These are phyloP conservation scores for Lepidopterella palustris DNA, from an alignment of 495 filamentous ascomycete genomes.

Conservation along the genomic window DNA sequence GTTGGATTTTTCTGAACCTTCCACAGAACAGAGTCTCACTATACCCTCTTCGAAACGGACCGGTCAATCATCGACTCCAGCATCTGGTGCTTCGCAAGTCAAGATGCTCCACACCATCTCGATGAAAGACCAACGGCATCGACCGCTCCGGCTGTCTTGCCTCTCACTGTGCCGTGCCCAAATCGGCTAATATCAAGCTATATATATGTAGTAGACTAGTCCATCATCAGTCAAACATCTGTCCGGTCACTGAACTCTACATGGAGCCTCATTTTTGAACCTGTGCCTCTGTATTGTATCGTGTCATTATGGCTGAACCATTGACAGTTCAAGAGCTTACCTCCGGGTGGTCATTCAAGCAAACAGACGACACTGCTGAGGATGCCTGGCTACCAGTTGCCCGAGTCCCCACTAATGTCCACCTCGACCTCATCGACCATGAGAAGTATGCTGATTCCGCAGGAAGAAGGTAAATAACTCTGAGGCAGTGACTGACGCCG, in stretches of 20 bases:
- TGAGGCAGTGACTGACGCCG: conserved; percentile 12
- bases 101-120: conserved; percentile 23
- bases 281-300: neutral
- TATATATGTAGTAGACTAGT: conserved; percentile 20
- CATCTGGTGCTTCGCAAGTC: conserved; percentile 11
- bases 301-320: conserved; percentile 19
- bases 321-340: conserved; percentile 29
- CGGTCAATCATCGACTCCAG: neutral
- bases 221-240: neutral
- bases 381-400: conserved; percentile 34
- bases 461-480: conserved; percentile 3
- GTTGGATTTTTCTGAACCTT: conserved; percentile 20
- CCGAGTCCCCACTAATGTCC: conserved; percentile 36
- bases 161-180: conserved; percentile 11
- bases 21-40: conserved; percentile 9
- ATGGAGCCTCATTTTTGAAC: neutral
- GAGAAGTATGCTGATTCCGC: conserved; percentile 29
- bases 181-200: conserved; percentile 11
- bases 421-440: conserved; percentile 37
- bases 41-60: conserved; percentile 27
- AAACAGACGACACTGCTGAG: conserved; percentile 23
- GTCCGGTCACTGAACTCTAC: neutral
- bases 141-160: conserved; percentile 22
- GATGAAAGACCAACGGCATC: conserved; percentile 21
- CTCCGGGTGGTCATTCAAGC: conserved; percentile 34